Percentiles rank a stretch among this genome's conserved stretches.
These are phyloP conservation scores for Vitis hybrid DNA, from an alignment of 177 flowering plant genomes.

Conservation along the genomic window DNA sequence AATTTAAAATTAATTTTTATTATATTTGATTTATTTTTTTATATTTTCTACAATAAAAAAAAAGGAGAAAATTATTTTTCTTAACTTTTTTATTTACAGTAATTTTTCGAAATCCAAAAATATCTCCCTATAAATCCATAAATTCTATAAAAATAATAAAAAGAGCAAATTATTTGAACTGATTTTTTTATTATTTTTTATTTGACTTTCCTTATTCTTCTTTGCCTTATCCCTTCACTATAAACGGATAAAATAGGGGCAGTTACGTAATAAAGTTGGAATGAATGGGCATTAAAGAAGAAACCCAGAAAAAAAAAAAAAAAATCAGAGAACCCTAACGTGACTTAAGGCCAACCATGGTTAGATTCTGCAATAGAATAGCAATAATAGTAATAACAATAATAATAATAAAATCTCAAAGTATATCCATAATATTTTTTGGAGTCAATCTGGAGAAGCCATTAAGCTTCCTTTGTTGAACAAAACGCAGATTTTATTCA, in stretches of 20 bases:
- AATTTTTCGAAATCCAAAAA: too few species aligned
- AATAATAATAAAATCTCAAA: neutral
- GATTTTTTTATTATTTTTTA: too few species aligned
- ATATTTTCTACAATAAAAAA: too few species aligned
- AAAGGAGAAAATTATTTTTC: too few species aligned
- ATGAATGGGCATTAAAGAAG: neutral
- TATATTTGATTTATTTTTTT: too few species aligned
- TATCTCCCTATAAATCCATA: too few species aligned
- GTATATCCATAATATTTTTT: conserved; percentile 12
- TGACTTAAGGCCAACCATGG: conserved; percentile 15
- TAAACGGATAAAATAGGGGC: neutral
- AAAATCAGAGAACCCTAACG: conserved; percentile 12
- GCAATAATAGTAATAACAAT: too few species aligned
- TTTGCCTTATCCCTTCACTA: too few species aligned
- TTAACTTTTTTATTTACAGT: too few species aligned
- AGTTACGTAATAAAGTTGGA: neutral
- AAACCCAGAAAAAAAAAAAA: neutral
- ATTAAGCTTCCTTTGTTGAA: conserved; percentile 31
- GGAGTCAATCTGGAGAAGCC: neutral
- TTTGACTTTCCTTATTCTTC: neutral
- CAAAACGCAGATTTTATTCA: neutral
- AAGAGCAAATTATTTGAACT: neutral
- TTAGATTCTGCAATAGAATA: conserved; percentile 1
- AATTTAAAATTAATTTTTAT: too few species aligned
- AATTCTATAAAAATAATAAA: neutral